These are phyloP conservation scores for Mentha longifolia DNA, from an alignment of 257 asterid species.

Conservation along the genomic window DNA sequence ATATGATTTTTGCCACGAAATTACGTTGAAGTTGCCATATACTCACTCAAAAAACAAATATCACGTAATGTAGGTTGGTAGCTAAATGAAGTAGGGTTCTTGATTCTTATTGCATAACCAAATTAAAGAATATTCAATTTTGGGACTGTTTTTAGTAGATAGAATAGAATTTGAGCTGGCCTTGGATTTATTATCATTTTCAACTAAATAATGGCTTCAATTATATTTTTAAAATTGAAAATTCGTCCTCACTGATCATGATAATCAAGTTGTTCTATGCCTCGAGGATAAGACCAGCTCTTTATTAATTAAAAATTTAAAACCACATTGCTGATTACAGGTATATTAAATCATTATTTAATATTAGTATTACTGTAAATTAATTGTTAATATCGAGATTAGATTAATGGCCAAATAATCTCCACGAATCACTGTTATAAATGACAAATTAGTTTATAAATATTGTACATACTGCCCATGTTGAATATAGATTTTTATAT, in stretches of 20 bases:
- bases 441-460: background rate
- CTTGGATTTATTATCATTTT: background rate
- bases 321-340: background rate
- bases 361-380: too few relatives aligned
- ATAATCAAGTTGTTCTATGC: background rate
- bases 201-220: background rate
- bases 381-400: too few relatives aligned
- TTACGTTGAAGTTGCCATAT: background rate
- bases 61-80: background rate
- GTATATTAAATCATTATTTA: background rate
- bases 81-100: background rate
- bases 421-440: background rate
- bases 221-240: too few relatives aligned
- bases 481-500: background rate
- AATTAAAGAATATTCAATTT: background rate
- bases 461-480: background rate
- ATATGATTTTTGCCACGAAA: background rate
- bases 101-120: background rate
- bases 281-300: background rate
- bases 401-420: background rate
- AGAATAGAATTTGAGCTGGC: constrained; percentile 24
- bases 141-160: constrained; percentile 7
- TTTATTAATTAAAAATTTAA: too few relatives aligned
- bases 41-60: background rate
- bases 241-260: background rate